Conservation (phyloP, 2,329 filamentous ascomycete genomes). For the Phialophora verrucosa region DNA sequence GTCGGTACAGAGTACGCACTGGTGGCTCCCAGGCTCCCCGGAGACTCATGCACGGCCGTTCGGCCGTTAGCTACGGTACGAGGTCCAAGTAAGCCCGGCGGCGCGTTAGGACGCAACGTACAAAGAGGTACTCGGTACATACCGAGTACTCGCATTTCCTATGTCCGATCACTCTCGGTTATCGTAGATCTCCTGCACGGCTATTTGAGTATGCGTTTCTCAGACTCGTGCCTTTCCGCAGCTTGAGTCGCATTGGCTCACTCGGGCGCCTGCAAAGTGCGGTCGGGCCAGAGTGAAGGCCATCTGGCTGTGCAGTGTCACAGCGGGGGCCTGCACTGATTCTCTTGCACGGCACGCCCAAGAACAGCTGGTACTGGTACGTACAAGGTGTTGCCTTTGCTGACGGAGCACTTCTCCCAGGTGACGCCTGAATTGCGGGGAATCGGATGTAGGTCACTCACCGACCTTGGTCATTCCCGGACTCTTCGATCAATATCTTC, state of each 20-base stretch:
- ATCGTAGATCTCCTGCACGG: not conserved
- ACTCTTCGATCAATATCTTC: too few relatives aligned
- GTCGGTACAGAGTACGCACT: too few relatives aligned
- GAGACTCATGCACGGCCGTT: not conserved
- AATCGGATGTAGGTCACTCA: not conserved
- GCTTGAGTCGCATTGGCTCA: not conserved
- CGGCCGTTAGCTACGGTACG: not conserved
- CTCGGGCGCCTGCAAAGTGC: too few relatives aligned
- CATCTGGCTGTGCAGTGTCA: not conserved
- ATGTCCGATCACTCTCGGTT: not conserved
- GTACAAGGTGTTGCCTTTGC: not conserved
- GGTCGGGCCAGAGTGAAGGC: not conserved
- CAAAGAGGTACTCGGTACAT: too few relatives aligned
- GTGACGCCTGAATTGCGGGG: not conserved
- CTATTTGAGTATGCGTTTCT: not conserved
- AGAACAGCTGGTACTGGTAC: not conserved
- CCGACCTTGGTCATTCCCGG: not conserved
- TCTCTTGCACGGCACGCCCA: not conserved
- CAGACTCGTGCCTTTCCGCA: not conserved
- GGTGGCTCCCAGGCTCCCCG: too few relatives aligned
- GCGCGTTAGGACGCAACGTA: not conserved
- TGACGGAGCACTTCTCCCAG: constrained; percentile 1
- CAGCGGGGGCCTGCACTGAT: not conserved
- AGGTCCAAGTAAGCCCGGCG: not conserved
- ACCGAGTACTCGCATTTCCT: not conserved